A percentile compares a stretch with the other conserved stretches of the same genome.
phyloP scores from a whole-genome alignment of 768 basidiomycete species.

The Russula dissimulans region DNA sequence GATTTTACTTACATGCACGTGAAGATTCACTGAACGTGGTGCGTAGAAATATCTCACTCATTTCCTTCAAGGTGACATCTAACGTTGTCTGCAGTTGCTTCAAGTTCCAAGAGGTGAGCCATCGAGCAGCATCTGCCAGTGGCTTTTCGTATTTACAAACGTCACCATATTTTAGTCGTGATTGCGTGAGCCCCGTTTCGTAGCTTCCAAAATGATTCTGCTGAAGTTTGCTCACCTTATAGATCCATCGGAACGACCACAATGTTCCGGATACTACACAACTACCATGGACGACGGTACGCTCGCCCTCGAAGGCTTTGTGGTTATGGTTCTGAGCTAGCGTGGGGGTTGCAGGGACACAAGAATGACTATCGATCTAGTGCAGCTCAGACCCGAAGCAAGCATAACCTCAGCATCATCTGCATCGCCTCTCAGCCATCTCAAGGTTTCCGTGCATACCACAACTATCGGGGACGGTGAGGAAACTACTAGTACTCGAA shows the following conservation, averaged over 20 bases:
- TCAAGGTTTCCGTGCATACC: conserved; percentile 1
- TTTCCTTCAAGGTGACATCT: not conserved
- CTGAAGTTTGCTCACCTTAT: not conserved
- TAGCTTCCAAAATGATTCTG: not conserved
- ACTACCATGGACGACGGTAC: not conserved
- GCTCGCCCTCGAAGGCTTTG: not conserved
- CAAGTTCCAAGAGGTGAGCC: conserved; percentile 9
- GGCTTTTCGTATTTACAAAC: not conserved
- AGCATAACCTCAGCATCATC: not conserved
- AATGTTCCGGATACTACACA: not conserved
- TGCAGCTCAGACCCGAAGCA: not conserved
- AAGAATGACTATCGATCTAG: not conserved
- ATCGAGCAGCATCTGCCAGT: not conserved
- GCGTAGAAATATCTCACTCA: not conserved
- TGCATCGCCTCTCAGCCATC: not conserved
- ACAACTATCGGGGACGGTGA: not conserved
- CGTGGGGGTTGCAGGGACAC: not conserved
- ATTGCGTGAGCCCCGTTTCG: conserved; percentile 3
- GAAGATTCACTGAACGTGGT: conserved; percentile 5
- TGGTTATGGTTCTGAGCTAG: not conserved
- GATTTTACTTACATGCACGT: not conserved
- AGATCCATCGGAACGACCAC: conserved; percentile 1
- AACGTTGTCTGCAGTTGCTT: not conserved
- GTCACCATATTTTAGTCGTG: not conserved
- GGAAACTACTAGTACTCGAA: not conserved